A percentile compares a stretch with the other conserved stretches of the same genome.
Conservation (phyloP, 2,329 filamentous ascomycete species). For the Alternaria gaisen region DNA sequence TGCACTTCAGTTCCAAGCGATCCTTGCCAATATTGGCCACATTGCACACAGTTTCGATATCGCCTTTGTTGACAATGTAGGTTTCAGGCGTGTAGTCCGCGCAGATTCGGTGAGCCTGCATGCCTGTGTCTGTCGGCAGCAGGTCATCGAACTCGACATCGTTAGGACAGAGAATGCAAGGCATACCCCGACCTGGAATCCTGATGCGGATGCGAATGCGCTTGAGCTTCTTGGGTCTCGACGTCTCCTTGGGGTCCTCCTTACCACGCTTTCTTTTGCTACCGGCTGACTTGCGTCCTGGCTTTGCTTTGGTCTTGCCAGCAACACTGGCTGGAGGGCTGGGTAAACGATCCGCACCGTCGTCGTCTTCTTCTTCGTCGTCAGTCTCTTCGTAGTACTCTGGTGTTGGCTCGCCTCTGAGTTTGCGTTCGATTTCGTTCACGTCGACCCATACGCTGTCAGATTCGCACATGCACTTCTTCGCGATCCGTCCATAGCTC, state of each 20-base stretch:
- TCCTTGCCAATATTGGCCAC: slow-evolving; percentile 84
- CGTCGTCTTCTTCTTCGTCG: slow-evolving; percentile 69
- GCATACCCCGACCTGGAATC: slow-evolving; percentile 75
- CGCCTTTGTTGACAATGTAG: slow-evolving; percentile 75
- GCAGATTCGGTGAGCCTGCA: slow-evolving; percentile 87
- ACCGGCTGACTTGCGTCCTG: slow-evolving; percentile 76
- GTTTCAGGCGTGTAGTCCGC: slow-evolving; percentile 93
- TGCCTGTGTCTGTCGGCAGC: slow-evolving; percentile 86
- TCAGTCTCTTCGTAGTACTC: slow-evolving; percentile 84
- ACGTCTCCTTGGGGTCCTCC: slow-evolving; percentile 54
- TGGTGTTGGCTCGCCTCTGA: slow-evolving; percentile 82
- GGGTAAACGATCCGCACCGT: slow-evolving; percentile 69
- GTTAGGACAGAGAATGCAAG: slow-evolving; percentile 92
- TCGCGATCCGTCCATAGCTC: slow-evolving; percentile 92
- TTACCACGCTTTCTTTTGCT: slow-evolving; percentile 58
- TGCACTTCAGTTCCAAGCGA: slow-evolving; percentile 89
- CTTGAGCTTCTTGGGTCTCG: slow-evolving; percentile 75
- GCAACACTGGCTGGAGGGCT: slow-evolving; percentile 80
- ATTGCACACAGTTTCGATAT: slow-evolving; percentile 76
- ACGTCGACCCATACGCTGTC: slow-evolving; percentile 99
- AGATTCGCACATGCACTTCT: slow-evolving; percentile 95
- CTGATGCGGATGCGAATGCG: slow-evolving; percentile 75
- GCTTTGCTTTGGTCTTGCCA: slow-evolving; percentile 73
- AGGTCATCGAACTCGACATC: slow-evolving; percentile 82
- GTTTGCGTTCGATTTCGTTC: slow-evolving; percentile 91